Base-by-base conservation (phyloP, 352 stramenopile species). In the Pseudoperonospora humuli region DNA sequence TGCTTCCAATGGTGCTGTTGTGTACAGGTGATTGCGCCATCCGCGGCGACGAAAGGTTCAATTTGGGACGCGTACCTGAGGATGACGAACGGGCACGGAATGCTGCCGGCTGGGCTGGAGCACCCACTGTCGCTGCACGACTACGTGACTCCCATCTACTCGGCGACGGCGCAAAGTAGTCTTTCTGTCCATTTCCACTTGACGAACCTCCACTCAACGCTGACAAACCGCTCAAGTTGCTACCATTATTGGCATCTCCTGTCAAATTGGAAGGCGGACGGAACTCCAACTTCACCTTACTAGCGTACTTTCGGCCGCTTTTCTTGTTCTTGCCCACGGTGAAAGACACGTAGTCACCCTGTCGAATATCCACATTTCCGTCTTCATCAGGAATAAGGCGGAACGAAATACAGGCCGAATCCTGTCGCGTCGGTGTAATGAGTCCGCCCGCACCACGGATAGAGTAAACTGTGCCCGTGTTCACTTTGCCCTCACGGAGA, bases 321-420 rank as follows among this genome's bases (percentile, higher is more conserved):
- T 93, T 93, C 50, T 93, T 93, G 70, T 93, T 93, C 66, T 93
- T 93, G 21, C 80, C 80, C 20, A 93, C 80, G 0, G 80, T 93
- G 54, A 93, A 93, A 11, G 77, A 90, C 44, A 93, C 80, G 34
- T 93, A 93, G 54, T 93, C 80, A 32, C 80, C 80, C 31, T 86
- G 75, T 33, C 70, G 61, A 38, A 93, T 93, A 45, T 93, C 80
- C 23, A 93, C 70, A 43, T 82, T 85, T 28, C 80, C 80, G 38
- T 93, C 80, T 51, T 93, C 80, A 54, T 93, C 80, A 1, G 80
- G 77, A 54, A 93, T 87, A n/a, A 93, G 57, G 8, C 80, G 80
- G 57, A 93, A 93, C 41, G 75, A 89, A 17, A 93, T 93, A 57
- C 75, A 88, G 37, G 80, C 79, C 25, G 71, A 83, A 53, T 93